These are phyloP conservation scores for Arachis hypogaea DNA, from an alignment of 306 rosid species.

Conservation along the genomic window DNA sequence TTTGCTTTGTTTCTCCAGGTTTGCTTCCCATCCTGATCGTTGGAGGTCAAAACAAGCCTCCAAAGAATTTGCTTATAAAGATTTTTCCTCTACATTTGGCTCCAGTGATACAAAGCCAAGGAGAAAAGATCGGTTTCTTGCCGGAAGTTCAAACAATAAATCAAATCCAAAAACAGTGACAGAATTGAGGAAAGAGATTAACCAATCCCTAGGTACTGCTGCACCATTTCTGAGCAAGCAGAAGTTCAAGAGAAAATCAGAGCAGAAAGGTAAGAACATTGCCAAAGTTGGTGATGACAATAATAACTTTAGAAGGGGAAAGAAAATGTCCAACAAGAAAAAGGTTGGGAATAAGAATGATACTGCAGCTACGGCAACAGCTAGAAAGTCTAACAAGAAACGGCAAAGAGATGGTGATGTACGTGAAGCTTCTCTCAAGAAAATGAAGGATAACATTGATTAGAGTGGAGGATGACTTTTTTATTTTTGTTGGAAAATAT, in stretches of 20 bases:
- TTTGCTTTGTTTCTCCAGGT: constrained; percentile 54
- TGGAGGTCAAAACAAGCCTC: constrained; percentile 91
- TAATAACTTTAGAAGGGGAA: constrained; percentile 44
- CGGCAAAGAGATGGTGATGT: constrained; percentile 43
- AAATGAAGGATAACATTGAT: constrained; percentile 33
- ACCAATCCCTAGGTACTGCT: constrained; percentile 55
- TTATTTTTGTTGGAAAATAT: neutral
- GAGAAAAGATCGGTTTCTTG: constrained; percentile 53
- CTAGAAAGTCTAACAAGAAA: constrained; percentile 36
- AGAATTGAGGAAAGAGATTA: constrained; percentile 68
- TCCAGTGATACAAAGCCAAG: constrained; percentile 54
- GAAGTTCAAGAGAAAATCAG: constrained; percentile 49
- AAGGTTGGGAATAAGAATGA: constrained; percentile 38
- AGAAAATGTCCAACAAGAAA: constrained; percentile 43
- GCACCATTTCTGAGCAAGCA: constrained; percentile 67
- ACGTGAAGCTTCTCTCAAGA: constrained; percentile 40
- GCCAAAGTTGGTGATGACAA: constrained; percentile 43
- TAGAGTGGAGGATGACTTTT: constrained; percentile 26
- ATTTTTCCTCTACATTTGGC: constrained; percentile 71
- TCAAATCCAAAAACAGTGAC: constrained; percentile 56
- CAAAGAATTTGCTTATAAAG: constrained; percentile 72
- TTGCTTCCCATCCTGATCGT: constrained; percentile 74
- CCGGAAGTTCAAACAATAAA: constrained; percentile 46
- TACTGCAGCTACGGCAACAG: constrained; percentile 23
- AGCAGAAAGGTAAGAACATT: constrained; percentile 42